These are phyloP conservation scores for Citrullus amarus DNA, from an alignment of 306 rosid species.

Conservation along the genomic window DNA sequence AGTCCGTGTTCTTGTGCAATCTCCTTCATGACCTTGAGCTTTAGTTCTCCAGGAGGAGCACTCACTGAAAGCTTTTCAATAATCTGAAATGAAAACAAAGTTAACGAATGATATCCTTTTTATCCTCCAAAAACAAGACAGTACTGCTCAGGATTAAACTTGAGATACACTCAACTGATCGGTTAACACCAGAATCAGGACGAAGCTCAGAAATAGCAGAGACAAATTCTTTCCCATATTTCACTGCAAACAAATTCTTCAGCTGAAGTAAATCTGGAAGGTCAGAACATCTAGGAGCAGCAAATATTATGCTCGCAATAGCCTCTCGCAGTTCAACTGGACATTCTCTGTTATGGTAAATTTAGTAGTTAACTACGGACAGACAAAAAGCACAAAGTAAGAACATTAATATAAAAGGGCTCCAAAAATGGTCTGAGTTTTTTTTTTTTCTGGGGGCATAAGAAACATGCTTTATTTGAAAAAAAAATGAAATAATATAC, in stretches of 20 bases:
- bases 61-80: conserved; percentile 83
- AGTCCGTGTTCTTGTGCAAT: conserved; percentile 63
- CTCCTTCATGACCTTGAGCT: conserved; percentile 75
- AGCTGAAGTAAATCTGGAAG: conserved; percentile 83
- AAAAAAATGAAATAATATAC: too few species aligned
- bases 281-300: conserved; percentile 99
- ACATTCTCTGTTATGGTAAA: conserved; percentile 54
- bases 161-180: conserved; percentile 51
- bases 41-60: conserved; percentile 64
- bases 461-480: too few species aligned
- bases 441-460: too few species aligned
- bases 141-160: neutral
- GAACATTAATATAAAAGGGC: neutral
- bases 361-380: conserved; percentile 7
- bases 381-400: neutral
- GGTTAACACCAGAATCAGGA: conserved; percentile 95
- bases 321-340: conserved; percentile 91
- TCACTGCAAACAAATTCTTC: conserved; percentile 69
- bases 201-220: conserved; percentile 74
- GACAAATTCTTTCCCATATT: conserved; percentile 85
- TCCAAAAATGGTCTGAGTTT: neutral
- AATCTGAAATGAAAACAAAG: conserved; percentile 38
- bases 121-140: neutral
- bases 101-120: neutral
- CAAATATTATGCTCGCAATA: conserved; percentile 79